Base-by-base conservation (phyloP, 345 rosid genomes). In the Bruguiera gymnorhiza region DNA sequence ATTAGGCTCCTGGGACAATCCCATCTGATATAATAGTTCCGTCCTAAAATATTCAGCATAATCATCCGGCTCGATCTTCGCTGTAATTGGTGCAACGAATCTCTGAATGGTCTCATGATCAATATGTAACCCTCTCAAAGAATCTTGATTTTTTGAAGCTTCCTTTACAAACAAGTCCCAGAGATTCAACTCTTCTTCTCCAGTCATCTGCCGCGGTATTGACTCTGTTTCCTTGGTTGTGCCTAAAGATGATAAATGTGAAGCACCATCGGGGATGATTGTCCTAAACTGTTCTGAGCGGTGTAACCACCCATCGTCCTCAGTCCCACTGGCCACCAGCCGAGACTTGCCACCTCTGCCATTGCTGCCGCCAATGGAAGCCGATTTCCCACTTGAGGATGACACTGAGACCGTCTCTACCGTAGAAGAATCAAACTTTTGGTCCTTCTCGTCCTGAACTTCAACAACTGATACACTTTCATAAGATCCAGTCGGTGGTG, bases 81-180 rank as follows among this genome's bases (percentile, higher is more conserved):
- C 92, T 2, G 65, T 76, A 30, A 88, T 80, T 0, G 88, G 91
- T 1, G 99, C 85, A 34, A 90, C 88, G 1, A 95, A 82, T 63
- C 79, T 74, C 66, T 76, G 76, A 83, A 71, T 80, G 19, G 82
- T 85, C 54, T 87, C 96, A 0, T 71, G 85, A 66, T 94, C 93
- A 16, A 94, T 78, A 7, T 80, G 27, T 19, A 75, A 75, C 11
- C 82, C 86, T 63, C 76, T 83, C 8, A 63, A 23, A 29, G 84
- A 66, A 54, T 70, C 81, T 55, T 85, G 87, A 83, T 86, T 83
- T 68, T 62, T 50, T 8, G 81, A 74, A 43, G 96, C 94, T 79
- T 95, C 97, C 0, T 90, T 91, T 13, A 92, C 84, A 1, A 95
- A 70, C 11, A 88, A 85, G 68, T 83, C 86, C 99, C 99, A 95